Conservation (phyloP, 768 basidiomycete species). For the Termitomyces titanicus region DNA sequence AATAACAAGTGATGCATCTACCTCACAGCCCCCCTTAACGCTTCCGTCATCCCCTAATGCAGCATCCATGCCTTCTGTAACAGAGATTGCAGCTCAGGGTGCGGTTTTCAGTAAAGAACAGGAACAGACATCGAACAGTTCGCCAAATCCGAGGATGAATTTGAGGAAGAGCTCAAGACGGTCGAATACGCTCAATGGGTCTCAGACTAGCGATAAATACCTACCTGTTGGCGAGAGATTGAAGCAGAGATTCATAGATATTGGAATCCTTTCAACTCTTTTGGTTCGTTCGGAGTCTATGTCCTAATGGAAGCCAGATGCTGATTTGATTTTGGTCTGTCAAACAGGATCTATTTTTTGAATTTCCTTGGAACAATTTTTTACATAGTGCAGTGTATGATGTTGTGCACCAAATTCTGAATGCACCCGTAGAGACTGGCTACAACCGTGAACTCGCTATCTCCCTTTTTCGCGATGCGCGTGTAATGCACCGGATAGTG, state of each 20-base stretch:
- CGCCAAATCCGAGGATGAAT: slow-evolving; percentile 22
- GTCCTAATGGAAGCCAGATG: background rate
- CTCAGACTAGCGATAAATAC: slow-evolving; percentile 26
- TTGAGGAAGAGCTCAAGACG: slow-evolving; percentile 58
- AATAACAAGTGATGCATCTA: slow-evolving; percentile 25
- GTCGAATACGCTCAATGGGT: slow-evolving; percentile 29
- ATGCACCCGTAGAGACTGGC: slow-evolving; percentile 79
- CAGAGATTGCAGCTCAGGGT: slow-evolving; percentile 24
- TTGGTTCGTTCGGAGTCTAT: slow-evolving; percentile 51
- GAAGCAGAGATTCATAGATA: slow-evolving; percentile 74
- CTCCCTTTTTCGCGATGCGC: slow-evolving; percentile 83
- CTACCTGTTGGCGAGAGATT: slow-evolving; percentile 72
- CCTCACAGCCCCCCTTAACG: slow-evolving; percentile 28
- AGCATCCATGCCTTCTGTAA: slow-evolving; percentile 25
- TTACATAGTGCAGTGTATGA: slow-evolving; percentile 96
- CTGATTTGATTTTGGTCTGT: background rate
- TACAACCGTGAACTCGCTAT: slow-evolving; percentile 82
- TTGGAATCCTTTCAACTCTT: slow-evolving; percentile 69
- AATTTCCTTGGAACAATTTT: slow-evolving; percentile 97
- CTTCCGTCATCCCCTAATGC: slow-evolving; percentile 29
- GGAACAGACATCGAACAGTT: slow-evolving; percentile 21
- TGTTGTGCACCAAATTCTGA: slow-evolving; percentile 91
- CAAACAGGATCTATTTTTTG: slow-evolving; percentile 86
- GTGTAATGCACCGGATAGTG: slow-evolving; percentile 80
- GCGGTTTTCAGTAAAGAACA: slow-evolving; percentile 22